Conservation (phyloP, 225 moss, liverwort and hornwort genomes). For the Takakia lepidozioides region DNA sequence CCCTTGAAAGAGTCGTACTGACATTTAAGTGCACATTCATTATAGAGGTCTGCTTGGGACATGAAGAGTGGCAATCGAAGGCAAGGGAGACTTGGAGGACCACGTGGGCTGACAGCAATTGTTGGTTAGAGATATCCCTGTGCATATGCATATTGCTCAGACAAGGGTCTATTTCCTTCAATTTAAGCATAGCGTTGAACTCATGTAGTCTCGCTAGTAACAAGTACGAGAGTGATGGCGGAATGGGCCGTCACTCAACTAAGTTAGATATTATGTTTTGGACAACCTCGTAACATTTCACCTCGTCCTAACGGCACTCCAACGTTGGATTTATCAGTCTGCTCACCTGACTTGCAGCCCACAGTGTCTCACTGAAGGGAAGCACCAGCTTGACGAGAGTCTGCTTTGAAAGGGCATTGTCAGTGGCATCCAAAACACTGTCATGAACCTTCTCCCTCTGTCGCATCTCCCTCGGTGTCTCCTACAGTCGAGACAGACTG, state of each 20-base stretch:
- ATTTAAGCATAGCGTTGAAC: too few relatives aligned
- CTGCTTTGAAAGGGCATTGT: constrained; percentile 73
- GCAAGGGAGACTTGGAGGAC: constrained; percentile 1
- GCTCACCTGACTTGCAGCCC: constrained; percentile 28
- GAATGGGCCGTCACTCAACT: too few relatives aligned
- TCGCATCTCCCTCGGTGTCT: constrained; percentile 5
- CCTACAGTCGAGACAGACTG: constrained; percentile 1
- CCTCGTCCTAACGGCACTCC: too few relatives aligned
- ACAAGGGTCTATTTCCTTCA: too few relatives aligned
- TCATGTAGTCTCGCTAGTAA: too few relatives aligned
- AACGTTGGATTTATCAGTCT: too few relatives aligned
- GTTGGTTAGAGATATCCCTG: not conserved
- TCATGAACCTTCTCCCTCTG: constrained; percentile 63
- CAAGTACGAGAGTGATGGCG: too few relatives aligned
- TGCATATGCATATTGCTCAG: not conserved
- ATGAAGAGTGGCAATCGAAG: too few relatives aligned
- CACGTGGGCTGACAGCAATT: not conserved
- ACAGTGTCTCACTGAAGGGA: constrained; percentile 61
- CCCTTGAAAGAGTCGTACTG: not conserved
- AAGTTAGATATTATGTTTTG: too few relatives aligned
- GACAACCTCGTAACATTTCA: too few relatives aligned
- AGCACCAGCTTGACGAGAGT: constrained; percentile 62
- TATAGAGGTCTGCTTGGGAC: not conserved
- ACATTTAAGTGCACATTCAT: not conserved
- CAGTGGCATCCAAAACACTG: constrained; percentile 62